Conservation (phyloP, 495 filamentous ascomycete genomes). For the Neurospora terricola region DNA sequence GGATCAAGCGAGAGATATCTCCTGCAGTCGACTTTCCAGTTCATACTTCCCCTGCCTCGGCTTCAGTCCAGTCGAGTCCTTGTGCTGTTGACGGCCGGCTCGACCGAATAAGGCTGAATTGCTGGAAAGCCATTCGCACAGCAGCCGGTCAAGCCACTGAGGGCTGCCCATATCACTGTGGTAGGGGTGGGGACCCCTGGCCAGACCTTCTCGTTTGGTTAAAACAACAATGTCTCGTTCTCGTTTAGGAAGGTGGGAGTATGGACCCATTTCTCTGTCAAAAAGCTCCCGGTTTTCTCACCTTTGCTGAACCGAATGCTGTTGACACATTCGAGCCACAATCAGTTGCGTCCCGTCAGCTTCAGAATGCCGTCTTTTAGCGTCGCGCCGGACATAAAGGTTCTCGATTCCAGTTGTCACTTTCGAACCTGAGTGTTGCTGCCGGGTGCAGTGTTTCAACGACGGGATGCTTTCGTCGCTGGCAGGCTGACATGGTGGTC, state of each 20-base stretch:
- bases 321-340: background rate
- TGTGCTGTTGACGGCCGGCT: background rate
- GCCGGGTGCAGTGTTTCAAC: background rate
- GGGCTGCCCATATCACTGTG: background rate
- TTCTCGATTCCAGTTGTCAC: background rate
- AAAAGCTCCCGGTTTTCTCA: background rate
- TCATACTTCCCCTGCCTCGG: background rate
- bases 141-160: background rate
- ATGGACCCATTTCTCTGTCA: background rate
- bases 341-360: background rate
- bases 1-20: background rate
- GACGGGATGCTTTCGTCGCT: background rate
- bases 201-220: background rate
- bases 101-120: background rate
- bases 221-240: background rate
- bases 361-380: background rate
- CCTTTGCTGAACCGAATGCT: background rate
- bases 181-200: background rate
- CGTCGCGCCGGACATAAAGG: background rate
- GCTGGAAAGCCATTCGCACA: background rate
- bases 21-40: background rate
- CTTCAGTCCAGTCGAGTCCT: background rate
- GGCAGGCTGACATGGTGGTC: background rate
- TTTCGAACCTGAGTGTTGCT: background rate
- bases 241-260: conserved; percentile 2